Conservation (phyloP, 768 basidiomycete species). For the Xerocomellus dryophilus region DNA sequence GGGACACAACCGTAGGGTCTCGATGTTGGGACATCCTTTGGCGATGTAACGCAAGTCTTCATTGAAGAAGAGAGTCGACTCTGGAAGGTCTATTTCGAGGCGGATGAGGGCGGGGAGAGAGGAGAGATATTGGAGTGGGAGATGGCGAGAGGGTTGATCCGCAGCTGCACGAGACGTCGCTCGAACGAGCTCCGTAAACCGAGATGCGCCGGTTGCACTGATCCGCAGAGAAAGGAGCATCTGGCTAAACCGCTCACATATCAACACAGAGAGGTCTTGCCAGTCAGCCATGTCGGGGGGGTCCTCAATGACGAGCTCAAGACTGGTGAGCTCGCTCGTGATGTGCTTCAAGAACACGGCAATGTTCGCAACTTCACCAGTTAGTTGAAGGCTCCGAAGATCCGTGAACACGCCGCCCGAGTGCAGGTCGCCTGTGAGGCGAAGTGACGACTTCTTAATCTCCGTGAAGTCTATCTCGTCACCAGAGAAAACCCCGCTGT, state of each 20-base stretch:
- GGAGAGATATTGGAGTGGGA: constrained; percentile 58
- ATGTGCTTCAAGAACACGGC: constrained; percentile 70
- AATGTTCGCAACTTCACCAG: constrained; percentile 67
- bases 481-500: constrained; percentile 75
- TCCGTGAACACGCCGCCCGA: constrained; percentile 55
- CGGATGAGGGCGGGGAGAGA: constrained; percentile 53
- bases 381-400: constrained; percentile 60
- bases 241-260: constrained; percentile 59
- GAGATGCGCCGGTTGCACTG: constrained; percentile 63
- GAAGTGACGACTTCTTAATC: constrained; percentile 65
- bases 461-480: constrained; percentile 77
- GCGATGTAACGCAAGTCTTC: constrained; percentile 59
- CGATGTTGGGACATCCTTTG: constrained; percentile 62
- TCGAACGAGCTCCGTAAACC: constrained; percentile 78
- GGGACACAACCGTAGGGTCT: constrained; percentile 65
- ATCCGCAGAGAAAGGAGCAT: constrained; percentile 61
- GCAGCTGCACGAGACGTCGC: constrained; percentile 58
- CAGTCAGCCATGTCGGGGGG: constrained; percentile 73
- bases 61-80: constrained; percentile 64
- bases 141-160: constrained; percentile 56
- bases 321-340: constrained; percentile 57
- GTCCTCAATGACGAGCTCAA: constrained; percentile 78
- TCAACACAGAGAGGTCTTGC: constrained; percentile 63
- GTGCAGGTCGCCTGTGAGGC: constrained; percentile 58
- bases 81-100: constrained; percentile 77